Evolutionary conservation across 2,329 filamentous ascomycete genomes (phyloP).

Genomic region (Penicillium carneum): DNA sequence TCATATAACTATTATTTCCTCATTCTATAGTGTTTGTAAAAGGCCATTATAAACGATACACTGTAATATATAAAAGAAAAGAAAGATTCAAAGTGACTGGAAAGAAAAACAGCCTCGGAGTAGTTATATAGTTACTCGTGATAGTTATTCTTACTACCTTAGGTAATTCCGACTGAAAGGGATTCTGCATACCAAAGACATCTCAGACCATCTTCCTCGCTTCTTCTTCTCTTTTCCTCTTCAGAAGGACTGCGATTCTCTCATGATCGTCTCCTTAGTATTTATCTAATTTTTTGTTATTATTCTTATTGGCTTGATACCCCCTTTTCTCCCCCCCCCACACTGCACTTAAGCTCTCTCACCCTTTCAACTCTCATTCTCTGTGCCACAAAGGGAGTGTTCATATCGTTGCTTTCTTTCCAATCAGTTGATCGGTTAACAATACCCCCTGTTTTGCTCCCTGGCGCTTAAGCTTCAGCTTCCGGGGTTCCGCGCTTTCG

Average conservation of each 20-base stretch:
- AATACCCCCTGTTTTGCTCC: slow-evolving; percentile 19
- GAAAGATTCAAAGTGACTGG: too few relatives aligned
- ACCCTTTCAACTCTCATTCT: background rate
- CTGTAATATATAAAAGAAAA: background rate
- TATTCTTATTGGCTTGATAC: slow-evolving; percentile 5
- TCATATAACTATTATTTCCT: background rate
- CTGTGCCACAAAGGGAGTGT: slow-evolving; percentile 4
- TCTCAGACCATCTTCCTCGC: background rate
- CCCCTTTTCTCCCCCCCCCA: slow-evolving; percentile 10
- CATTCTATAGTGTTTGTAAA: background rate
- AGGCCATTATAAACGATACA: background rate
- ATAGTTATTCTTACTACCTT: background rate
- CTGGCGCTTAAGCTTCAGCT: slow-evolving; percentile 28
- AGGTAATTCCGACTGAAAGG: slow-evolving; percentile 3
- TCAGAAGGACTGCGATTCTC: background rate
- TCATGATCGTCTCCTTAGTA: background rate
- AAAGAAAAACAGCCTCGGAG: background rate
- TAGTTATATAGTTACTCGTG: background rate
- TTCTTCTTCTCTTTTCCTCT: background rate
- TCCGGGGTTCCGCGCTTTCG: slow-evolving; percentile 29
- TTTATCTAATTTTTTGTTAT: background rate
- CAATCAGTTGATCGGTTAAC: slow-evolving; percentile 27
- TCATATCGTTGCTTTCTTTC: background rate
- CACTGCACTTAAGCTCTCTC: slow-evolving; percentile 12
- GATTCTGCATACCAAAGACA: slow-evolving; percentile 13